Percentiles rank a stretch among this genome's conserved stretches.
Evolutionary conservation across 495 filamentous ascomycete species (phyloP).

Genomic region (Annulohypoxylon nitens): DNA sequence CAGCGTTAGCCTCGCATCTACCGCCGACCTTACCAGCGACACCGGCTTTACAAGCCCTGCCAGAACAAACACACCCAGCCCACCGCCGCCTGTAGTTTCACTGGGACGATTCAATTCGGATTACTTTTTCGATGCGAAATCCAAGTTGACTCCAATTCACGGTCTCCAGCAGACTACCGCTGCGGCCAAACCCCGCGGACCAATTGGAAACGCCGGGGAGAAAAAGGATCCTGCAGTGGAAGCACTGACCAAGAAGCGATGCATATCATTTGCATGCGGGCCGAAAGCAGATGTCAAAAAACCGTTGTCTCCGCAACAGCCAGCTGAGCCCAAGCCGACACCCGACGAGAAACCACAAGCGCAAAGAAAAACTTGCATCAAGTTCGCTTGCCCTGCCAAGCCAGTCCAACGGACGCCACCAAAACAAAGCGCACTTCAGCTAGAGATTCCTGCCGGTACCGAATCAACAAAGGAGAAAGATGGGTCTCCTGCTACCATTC

Average conservation of each 20-base stretch:
- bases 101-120: conserved; percentile 40
- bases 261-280: conserved; percentile 92
- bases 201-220: conserved; percentile 31
- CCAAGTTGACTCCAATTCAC: conserved; percentile 28
- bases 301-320: conserved; percentile 45
- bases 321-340: conserved; percentile 43
- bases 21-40: conserved; percentile 90
- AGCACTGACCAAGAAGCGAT: conserved; percentile 72
- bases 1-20: conserved; percentile 82
- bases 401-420: conserved; percentile 39
- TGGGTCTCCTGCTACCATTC: conserved; percentile 55
- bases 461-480: conserved; percentile 43
- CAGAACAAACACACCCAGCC: conserved; percentile 89
- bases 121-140: conserved; percentile 47
- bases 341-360: conserved; percentile 55
- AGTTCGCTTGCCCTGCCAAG: conserved; percentile 64
- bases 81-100: conserved; percentile 69
- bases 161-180: conserved; percentile 24
- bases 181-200: conserved; percentile 28
- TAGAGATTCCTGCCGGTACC: conserved; percentile 37
- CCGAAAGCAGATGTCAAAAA: conserved; percentile 57
- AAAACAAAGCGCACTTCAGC: conserved; percentile 28
- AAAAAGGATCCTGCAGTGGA: conserved; percentile 51
- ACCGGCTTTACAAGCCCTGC: conserved; percentile 91
- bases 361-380: conserved; percentile 60